Evolutionary conservation across 495 filamentous ascomycete genomes (phyloP).

Genomic region (Terfezia boudieri): DNA sequence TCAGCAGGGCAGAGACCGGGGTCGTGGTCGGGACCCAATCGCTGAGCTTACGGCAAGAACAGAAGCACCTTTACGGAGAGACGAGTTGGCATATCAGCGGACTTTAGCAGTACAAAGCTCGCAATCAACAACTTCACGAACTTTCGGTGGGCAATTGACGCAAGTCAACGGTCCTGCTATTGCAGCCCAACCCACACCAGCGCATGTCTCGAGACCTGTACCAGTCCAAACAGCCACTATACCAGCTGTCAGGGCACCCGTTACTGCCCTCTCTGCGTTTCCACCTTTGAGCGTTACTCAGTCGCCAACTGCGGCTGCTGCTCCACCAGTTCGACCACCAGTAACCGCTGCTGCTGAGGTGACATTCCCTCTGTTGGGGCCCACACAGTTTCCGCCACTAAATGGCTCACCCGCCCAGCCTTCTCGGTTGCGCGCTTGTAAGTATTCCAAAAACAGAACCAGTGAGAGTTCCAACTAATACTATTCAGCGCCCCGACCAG

Average conservation of each 20-base stretch:
- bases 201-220: constrained; percentile 20
- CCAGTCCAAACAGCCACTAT: constrained; percentile 1
- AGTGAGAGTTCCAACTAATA: constrained; percentile 18
- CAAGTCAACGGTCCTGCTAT: constrained; percentile 20
- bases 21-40: constrained; percentile 41
- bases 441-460: not conserved
- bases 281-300: not conserved
- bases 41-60: constrained; percentile 57
- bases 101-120: constrained; percentile 78
- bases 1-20: constrained; percentile 21
- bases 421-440: not conserved
- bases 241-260: constrained; percentile 2
- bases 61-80: constrained; percentile 61
- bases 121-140: constrained; percentile 52
- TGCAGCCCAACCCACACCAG: constrained; percentile 10
- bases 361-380: not conserved
- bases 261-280: not conserved
- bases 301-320: not conserved
- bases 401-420: not conserved
- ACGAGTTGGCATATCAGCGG: constrained; percentile 78
- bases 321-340: constrained; percentile 2
- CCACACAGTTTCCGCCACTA: constrained; percentile 8
- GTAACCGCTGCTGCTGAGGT: constrained; percentile 2
- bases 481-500: constrained; percentile 3
- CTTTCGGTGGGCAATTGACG: constrained; percentile 62